These are phyloP conservation scores for Zymoseptoria brevis DNA, from an alignment of 2,329 filamentous ascomycete species.

Conservation along the genomic window DNA sequence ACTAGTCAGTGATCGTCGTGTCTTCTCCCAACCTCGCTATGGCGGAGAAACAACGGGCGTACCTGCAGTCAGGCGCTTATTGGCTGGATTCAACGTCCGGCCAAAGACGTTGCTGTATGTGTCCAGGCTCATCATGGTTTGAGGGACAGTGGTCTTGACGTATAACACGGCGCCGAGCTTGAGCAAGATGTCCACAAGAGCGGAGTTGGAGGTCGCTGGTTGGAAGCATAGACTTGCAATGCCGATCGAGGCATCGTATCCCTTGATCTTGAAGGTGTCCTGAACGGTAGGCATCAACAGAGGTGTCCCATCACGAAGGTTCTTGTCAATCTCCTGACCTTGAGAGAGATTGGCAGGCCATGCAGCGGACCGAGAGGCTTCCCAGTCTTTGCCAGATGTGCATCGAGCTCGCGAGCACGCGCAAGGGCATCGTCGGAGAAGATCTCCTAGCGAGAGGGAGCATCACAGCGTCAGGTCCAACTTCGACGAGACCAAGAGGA, in stretches of 20 bases:
- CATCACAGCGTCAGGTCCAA: not conserved
- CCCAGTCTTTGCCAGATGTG: constrained; percentile 14
- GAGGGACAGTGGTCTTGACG: constrained; percentile 47
- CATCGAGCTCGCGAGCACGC: constrained; percentile 20
- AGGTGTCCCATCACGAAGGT: not conserved
- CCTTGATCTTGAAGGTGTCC: constrained; percentile 48
- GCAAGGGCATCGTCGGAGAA: constrained; percentile 37
- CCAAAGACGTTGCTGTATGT: constrained; percentile 34
- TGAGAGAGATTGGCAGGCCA: constrained; percentile 49
- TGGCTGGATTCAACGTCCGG: constrained; percentile 43
- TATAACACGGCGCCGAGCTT: constrained; percentile 44
- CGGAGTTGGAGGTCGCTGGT: constrained; percentile 43
- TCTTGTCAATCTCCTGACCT: constrained; percentile 41
- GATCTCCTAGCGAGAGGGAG: constrained; percentile 18
- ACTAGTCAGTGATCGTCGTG: not conserved
- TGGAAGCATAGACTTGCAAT: constrained; percentile 44
- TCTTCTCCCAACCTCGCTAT: not conserved
- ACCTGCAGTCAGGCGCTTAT: constrained; percentile 42
- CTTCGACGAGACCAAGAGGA: not conserved
- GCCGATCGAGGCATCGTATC: constrained; percentile 51
- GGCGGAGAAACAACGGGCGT: not conserved
- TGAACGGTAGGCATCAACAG: not conserved
- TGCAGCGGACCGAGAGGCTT: constrained; percentile 29
- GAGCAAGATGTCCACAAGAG: constrained; percentile 32
- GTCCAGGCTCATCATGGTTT: constrained; percentile 37